Conservation (phyloP, 805 yeast genomes). For the Lipomyces chichibuensis region DNA sequence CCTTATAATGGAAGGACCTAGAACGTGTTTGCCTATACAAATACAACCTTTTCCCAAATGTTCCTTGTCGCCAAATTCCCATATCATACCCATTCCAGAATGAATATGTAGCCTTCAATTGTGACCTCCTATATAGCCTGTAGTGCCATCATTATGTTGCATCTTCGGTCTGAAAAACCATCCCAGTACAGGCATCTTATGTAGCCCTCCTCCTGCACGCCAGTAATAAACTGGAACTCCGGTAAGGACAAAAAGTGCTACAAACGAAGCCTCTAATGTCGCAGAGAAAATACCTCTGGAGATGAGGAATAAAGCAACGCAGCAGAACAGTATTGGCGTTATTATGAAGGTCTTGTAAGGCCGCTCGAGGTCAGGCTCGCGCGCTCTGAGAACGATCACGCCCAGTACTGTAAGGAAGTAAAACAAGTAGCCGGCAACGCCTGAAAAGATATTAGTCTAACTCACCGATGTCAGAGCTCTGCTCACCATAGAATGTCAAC, state of each 20-base stretch:
- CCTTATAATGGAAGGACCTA: too few relatives aligned
- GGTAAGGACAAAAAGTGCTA: slow-evolving; percentile 39
- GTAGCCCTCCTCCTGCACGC: slow-evolving; percentile 30
- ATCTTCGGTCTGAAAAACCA: slow-evolving; percentile 19
- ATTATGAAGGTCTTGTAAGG: slow-evolving; percentile 46
- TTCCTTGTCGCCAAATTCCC: neutral
- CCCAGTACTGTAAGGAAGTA: slow-evolving; percentile 45
- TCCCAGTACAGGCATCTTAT: slow-evolving; percentile 25
- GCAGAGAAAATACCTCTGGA: slow-evolving; percentile 43
- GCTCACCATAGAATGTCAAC: slow-evolving; percentile 42
- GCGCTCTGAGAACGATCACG: slow-evolving; percentile 43
- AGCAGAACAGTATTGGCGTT: slow-evolving; percentile 46
- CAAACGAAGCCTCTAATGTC: slow-evolving; percentile 43
- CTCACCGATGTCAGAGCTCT: slow-evolving; percentile 5
- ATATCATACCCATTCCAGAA: neutral
- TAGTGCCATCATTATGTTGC: neutral
- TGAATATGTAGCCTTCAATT: neutral
- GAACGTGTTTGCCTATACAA: too few relatives aligned
- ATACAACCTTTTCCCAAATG: neutral
- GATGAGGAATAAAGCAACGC: slow-evolving; percentile 46
- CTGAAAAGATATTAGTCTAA: slow-evolving; percentile 32
- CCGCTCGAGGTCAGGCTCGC: slow-evolving; percentile 44
- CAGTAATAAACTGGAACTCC: slow-evolving; percentile 44
- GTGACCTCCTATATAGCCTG: neutral
- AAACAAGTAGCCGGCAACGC: slow-evolving; percentile 34